A percentile compares a stretch with the other conserved stretches of the same genome.
Evolutionary conservation across 192 early-diverging fungal species (phyloP).

Genomic region (Mortierella hygrophila): DNA sequence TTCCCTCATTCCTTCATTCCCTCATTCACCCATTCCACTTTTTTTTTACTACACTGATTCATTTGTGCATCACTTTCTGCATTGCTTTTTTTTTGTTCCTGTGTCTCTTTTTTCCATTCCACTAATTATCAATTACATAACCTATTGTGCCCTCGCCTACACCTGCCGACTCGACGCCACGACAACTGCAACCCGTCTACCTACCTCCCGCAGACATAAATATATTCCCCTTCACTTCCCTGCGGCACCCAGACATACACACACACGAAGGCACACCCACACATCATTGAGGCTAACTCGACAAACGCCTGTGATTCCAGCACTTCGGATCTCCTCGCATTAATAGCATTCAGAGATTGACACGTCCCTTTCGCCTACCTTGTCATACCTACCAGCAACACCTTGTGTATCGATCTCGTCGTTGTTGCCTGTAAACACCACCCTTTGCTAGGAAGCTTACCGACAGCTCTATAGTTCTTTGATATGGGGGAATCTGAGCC

Average conservation of each 20-base stretch:
- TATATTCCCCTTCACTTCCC: neutral
- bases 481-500: constrained; percentile 33
- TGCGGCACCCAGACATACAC: neutral
- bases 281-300: neutral
- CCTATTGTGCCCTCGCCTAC: neutral
- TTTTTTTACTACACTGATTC: neutral
- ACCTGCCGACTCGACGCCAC: neutral
- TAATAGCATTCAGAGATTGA: neutral
- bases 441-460: neutral
- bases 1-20: neutral
- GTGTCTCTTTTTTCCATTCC: neutral
- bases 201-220: neutral
- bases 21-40: neutral
- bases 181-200: neutral
- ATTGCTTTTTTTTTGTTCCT: neutral
- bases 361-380: neutral
- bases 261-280: neutral
- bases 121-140: neutral
- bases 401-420: neutral
- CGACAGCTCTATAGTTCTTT: neutral
- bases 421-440: neutral
- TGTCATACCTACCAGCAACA: neutral
- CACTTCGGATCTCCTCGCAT: neutral
- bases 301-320: neutral
- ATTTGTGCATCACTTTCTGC: neutral